Evolutionary conservation across 768 basidiomycete genomes (phyloP).

Genomic region (Macrolepiota dolichaula): DNA sequence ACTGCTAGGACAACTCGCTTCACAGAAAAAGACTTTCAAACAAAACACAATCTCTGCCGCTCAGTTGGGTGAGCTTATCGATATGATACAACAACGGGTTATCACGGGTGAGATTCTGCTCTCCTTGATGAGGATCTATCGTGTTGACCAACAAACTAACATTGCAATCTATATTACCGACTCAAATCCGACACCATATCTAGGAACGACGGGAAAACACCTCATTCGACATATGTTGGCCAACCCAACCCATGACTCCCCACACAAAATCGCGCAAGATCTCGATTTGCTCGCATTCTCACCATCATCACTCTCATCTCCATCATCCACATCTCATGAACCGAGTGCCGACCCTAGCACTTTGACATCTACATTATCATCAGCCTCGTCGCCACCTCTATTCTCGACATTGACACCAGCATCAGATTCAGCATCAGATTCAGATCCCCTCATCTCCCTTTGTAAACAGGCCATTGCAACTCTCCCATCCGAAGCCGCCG

Average conservation of each 20-base stretch:
- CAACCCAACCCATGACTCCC: constrained; percentile 32
- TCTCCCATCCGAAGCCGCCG: constrained; percentile 65
- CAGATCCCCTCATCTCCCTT: constrained; percentile 42
- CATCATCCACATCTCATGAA: too few species aligned
- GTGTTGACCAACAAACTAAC: neutral
- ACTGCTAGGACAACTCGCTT: constrained; percentile 73
- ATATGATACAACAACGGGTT: constrained; percentile 59
- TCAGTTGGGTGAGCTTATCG: constrained; percentile 76
- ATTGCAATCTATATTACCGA: neutral
- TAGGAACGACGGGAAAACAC: constrained; percentile 77
- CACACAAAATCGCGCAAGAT: constrained; percentile 42
- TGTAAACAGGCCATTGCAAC: constrained; percentile 63
- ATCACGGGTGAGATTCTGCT: constrained; percentile 60
- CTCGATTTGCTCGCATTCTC: constrained; percentile 44
- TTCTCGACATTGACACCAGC: constrained; percentile 7
- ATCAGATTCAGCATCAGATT: constrained; percentile 1
- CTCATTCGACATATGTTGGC: constrained; percentile 71
- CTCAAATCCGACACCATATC: neutral
- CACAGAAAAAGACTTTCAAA: constrained; percentile 48
- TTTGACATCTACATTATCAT: too few species aligned
- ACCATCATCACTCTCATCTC: neutral
- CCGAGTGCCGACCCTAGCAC: too few species aligned
- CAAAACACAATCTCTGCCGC: constrained; percentile 56
- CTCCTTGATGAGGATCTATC: neutral
- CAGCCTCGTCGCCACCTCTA: neutral